Conservation (phyloP, 805 yeast genomes). For the Saturnispora halmiae region DNA sequence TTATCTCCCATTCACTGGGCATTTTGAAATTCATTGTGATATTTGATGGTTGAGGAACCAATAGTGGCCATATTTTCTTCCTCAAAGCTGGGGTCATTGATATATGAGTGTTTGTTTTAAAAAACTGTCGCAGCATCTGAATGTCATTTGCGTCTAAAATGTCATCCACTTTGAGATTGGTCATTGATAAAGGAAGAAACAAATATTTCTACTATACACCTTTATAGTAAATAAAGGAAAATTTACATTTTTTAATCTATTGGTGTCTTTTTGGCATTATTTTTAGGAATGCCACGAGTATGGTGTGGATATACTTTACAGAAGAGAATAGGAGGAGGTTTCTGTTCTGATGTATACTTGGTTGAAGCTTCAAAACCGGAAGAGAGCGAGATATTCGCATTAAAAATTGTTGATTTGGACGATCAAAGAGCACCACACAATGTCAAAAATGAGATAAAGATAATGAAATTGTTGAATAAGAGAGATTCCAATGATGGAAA, state of each 20-base stretch:
- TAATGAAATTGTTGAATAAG: constrained; percentile 28
- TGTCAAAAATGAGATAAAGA: constrained; percentile 36
- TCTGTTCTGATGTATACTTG: constrained; percentile 34
- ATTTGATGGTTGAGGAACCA: constrained; percentile 22
- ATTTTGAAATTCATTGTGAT: not conserved
- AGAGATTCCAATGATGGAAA: too few relatives aligned
- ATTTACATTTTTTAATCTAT: not conserved
- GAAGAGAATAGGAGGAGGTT: constrained; percentile 32
- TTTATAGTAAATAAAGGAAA: not conserved
- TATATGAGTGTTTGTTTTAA: constrained; percentile 36
- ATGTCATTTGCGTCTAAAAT: constrained; percentile 27
- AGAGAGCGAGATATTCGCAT: constrained; percentile 35
- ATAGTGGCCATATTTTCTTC: constrained; percentile 41
- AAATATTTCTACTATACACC: not conserved
- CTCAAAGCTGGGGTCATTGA: constrained; percentile 31
- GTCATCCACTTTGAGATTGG: constrained; percentile 1
- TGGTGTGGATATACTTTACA: constrained; percentile 12
- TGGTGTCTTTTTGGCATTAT: not conserved
- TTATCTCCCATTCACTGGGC: not conserved
- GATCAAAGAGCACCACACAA: constrained; percentile 48
- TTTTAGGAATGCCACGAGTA: not conserved
- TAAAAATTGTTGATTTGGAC: constrained; percentile 41
- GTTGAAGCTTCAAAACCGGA: not conserved
- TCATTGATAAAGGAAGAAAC: constrained; percentile 4
- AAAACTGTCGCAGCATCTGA: not conserved